These are phyloP conservation scores for Metschnikowia koreensis DNA, from an alignment of 805 yeast species.

Conservation along the genomic window DNA sequence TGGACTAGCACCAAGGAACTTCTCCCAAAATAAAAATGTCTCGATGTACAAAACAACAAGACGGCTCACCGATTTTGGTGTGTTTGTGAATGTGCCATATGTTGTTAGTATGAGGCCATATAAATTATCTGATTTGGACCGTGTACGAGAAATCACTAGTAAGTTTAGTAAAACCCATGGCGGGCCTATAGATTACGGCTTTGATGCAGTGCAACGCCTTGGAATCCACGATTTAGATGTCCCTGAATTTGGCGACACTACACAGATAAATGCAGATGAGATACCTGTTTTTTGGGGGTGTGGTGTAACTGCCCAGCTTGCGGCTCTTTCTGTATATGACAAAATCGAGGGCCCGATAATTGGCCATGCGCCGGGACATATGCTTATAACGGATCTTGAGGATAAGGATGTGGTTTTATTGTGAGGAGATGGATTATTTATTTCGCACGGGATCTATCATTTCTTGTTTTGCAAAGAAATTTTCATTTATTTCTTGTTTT, in stretches of 20 bases:
- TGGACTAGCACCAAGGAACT: conserved; percentile 30
- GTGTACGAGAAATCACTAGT: conserved; percentile 30
- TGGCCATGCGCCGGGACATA: conserved; percentile 37
- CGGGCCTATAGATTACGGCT: conserved; percentile 43
- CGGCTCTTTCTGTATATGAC: conserved; percentile 26
- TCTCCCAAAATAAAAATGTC: conserved; percentile 10
- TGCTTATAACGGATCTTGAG: conserved; percentile 33
- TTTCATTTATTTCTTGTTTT: too few relatives aligned
- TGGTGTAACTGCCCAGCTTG: conserved; percentile 43
- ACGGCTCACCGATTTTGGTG: conserved; percentile 27
- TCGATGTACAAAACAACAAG: conserved; percentile 13
- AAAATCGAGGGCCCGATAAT: conserved; percentile 29
- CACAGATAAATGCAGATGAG: conserved; percentile 30
- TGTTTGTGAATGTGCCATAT: conserved; percentile 28
- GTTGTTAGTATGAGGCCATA: conserved; percentile 46
- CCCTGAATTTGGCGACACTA: conserved; percentile 39
- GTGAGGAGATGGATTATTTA: too few relatives aligned
- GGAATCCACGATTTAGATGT: conserved; percentile 30
- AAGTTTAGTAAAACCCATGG: conserved; percentile 35
- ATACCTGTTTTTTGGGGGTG: conserved; percentile 47
- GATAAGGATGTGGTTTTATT: conserved; percentile 20
- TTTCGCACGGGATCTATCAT: too few relatives aligned
- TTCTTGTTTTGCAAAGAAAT: too few relatives aligned
- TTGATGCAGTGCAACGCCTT: conserved; percentile 31
- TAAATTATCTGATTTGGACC: conserved; percentile 24